Base-by-base conservation (phyloP, 2,329 filamentous ascomycete genomes). In the Nemania diffusa region DNA sequence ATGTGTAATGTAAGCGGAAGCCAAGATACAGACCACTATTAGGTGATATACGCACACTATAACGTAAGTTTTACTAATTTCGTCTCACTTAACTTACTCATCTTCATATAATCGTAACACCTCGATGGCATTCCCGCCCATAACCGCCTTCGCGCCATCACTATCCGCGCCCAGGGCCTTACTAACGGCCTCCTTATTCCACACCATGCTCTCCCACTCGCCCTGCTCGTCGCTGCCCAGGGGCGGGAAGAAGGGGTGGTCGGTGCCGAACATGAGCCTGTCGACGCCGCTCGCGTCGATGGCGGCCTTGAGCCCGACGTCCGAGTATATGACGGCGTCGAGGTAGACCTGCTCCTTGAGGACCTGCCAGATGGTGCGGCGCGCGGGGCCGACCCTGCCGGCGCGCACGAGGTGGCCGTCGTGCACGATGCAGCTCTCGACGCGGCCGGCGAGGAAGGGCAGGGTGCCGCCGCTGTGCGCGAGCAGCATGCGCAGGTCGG, bases 401-500 rank as follows among this genome's bases (percentile, higher is more conserved):
- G 89, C 85, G 0, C 84, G 82, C 62, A 90, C 87, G 44, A 97
- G 84, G 75, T 93, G 89, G 0, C 88, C 90, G 75, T 97, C 94
- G 80, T 97, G 94, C 65, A 88, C 79, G 60, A 97, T 89, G 76
- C 94, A 97, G 76, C 91, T 94, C 80, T 97, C 93, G 58, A 97
- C 93, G 29, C 94, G 84, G 0, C 94, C 94, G 0, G 94, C 94
- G 2, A 97, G 82, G 78, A 97, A 97, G 0, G 94, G 94, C 55
- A 97, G 81, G 0, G 94, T 95, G 2, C 94, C 94, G 1, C 94
- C 94, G 26, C 92, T 94, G 79, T 97, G 94, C 0, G 94, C 94
- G 4, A 97, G 83, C 61, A 97, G 83, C 75, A 97, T 89, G 24
- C 88, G 84, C 68, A 97, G 80, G 8, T 83, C 81, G 0, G 86